Evolutionary conservation across 306 rosid species (phyloP).

Genomic region (Cicer pinnatifidum): DNA sequence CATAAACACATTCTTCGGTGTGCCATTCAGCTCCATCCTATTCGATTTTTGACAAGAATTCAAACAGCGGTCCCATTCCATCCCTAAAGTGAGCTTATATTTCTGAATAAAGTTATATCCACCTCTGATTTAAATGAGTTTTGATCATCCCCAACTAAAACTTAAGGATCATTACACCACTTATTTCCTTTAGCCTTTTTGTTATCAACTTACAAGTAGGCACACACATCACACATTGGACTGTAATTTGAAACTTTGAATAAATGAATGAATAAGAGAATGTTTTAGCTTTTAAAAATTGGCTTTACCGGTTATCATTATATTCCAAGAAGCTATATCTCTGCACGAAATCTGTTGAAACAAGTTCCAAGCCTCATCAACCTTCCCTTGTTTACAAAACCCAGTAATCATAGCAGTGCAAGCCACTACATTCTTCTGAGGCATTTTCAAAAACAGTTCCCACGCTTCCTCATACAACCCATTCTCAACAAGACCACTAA

Average conservation of each 20-base stretch:
- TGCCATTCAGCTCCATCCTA: background rate
- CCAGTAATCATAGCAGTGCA: conserved; percentile 61
- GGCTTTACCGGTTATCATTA: conserved; percentile 57
- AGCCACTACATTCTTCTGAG: conserved; percentile 50
- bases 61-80: background rate
- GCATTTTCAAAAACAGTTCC: conserved; percentile 57
- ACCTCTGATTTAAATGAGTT: background rate
- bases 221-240: background rate
- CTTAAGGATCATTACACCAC: background rate
- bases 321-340: conserved; percentile 61
- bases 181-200: background rate
- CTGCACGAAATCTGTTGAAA: conserved; percentile 51
- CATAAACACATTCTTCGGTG: background rate
- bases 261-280: background rate
- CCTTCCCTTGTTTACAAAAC: conserved; percentile 55
- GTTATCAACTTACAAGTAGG: background rate
- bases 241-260: background rate
- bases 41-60: background rate
- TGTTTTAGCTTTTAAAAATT: background rate
- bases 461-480: conserved; percentile 57
- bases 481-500: conserved; percentile 57
- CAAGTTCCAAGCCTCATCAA: conserved; percentile 54
- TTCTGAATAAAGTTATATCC: background rate
- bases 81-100: background rate
- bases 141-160: background rate